Evolutionary conservation across 1,139 yeast species (phyloP).

Genomic region (Yamadazyma trypodendri): DNA sequence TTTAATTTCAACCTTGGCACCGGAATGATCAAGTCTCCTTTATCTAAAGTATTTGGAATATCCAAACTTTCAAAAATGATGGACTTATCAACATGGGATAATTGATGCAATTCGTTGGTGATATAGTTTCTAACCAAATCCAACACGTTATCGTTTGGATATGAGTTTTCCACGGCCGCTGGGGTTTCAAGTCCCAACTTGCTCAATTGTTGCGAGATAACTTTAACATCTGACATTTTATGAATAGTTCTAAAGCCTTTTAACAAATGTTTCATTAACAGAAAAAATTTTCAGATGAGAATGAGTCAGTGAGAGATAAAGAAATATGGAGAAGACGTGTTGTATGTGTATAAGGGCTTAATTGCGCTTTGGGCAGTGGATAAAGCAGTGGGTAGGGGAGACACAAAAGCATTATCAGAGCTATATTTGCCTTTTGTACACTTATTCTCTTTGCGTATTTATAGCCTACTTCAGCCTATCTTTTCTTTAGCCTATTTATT

Average conservation of each 20-base stretch:
- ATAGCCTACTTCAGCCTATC: too few species aligned
- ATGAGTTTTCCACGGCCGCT: slow-evolving; percentile 36
- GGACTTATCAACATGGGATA: slow-evolving; percentile 68
- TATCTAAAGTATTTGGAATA: slow-evolving; percentile 79
- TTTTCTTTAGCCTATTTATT: too few species aligned
- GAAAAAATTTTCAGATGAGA: slow-evolving; percentile 1
- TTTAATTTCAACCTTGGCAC: slow-evolving; percentile 90
- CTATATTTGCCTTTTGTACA: too few species aligned
- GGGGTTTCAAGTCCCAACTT: slow-evolving; percentile 39
- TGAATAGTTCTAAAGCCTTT: slow-evolving; percentile 12
- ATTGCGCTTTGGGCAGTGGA: too few species aligned
- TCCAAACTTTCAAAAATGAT: slow-evolving; percentile 85
- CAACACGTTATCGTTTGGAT: slow-evolving; percentile 71
- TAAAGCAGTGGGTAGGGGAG: too few species aligned
- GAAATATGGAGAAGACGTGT: too few species aligned
- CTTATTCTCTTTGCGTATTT: too few species aligned
- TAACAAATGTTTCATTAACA: slow-evolving; percentile 16
- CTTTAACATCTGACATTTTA: slow-evolving; percentile 22
- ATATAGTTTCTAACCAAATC: slow-evolving; percentile 90
- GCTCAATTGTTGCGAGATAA: slow-evolving; percentile 36
- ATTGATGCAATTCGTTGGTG: slow-evolving; percentile 68
- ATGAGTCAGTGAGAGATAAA: neutral
- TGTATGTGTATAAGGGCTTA: too few species aligned
- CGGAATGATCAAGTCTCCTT: slow-evolving; percentile 92
- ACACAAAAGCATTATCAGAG: too few species aligned